A percentile compares a stretch with the other conserved stretches of the same genome.
These are phyloP conservation scores for Boletus rex-veris DNA, from an alignment of 768 basidiomycete genomes.

Conservation along the genomic window DNA sequence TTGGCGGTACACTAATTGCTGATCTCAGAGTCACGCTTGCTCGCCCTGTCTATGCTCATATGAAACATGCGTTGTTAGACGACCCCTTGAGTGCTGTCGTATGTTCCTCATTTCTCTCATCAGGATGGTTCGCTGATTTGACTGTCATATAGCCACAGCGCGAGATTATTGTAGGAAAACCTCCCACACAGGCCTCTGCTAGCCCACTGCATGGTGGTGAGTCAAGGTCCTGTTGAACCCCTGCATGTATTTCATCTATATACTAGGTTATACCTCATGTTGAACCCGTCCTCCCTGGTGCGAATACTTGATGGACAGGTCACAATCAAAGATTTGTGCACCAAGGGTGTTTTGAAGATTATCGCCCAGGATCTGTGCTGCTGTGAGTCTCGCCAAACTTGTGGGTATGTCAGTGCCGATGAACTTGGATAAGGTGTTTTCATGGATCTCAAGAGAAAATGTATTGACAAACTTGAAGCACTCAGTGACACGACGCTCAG, in stretches of 20 bases:
- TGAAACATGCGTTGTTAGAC: slow-evolving; percentile 67
- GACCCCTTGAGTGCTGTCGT: slow-evolving; percentile 83
- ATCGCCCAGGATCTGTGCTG: slow-evolving; percentile 43
- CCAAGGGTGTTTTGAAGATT: slow-evolving; percentile 56
- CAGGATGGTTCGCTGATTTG: neutral
- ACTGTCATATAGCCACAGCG: slow-evolving; percentile 51
- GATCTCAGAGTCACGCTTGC: slow-evolving; percentile 67
- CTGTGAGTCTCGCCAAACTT: no score
- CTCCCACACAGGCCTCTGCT: slow-evolving; percentile 66
- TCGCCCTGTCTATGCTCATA: slow-evolving; percentile 73
- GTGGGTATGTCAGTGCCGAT: no score
- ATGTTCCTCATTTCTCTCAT: slow-evolving; percentile 26
- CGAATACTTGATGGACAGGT: slow-evolving; percentile 83
- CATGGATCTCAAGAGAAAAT: no score
- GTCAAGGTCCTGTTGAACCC: slow-evolving; percentile 6
- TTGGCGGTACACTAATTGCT: neutral
- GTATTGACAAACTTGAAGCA: no score
- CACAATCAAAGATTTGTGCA: slow-evolving; percentile 58
- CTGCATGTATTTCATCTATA: neutral
- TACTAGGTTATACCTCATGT: slow-evolving; percentile 78
- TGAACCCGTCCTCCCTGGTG: slow-evolving; percentile 72
- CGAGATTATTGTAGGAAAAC: slow-evolving; percentile 58
- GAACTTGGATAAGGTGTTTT: no score
- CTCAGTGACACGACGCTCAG: no score
- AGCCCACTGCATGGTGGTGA: slow-evolving; percentile 61